Evolutionary conservation across 139 green algal species (phyloP).

Genomic region (Nannochloris sp.): DNA sequence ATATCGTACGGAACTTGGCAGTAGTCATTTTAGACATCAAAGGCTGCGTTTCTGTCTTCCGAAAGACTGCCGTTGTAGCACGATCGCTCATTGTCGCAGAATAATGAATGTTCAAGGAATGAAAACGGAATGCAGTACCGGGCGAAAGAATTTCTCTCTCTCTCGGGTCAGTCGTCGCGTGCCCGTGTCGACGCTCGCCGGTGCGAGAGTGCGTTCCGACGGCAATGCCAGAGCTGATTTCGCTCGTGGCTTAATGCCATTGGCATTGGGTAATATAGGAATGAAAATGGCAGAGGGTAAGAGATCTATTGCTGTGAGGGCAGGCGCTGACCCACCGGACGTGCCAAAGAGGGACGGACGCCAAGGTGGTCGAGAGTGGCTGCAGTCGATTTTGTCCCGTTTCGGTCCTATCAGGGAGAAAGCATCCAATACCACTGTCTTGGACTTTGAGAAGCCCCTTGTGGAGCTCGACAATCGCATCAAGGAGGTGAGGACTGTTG

Average conservation of each 20-base stretch:
- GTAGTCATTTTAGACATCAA: too few relatives aligned
- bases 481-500: constrained; percentile 87
- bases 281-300: not conserved
- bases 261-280: not conserved
- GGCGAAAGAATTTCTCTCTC: not conserved
- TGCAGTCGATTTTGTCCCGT: constrained; percentile 30
- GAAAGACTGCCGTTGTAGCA: too few relatives aligned
- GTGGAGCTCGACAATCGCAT: constrained; percentile 95
- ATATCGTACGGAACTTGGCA: too few relatives aligned
- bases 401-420: constrained; percentile 72
- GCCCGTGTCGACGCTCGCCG: not conserved
- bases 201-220: not conserved
- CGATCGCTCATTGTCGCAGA: too few relatives aligned
- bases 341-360: constrained; percentile 27
- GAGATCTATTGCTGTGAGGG: not conserved
- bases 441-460: constrained; percentile 95
- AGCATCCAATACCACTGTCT: constrained; percentile 45
- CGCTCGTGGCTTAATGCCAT: too few relatives aligned
- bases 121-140: not conserved
- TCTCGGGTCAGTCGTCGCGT: not conserved
- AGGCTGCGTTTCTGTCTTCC: too few relatives aligned
- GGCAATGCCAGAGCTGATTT: not conserved
- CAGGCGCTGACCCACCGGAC: constrained; percentile 27
- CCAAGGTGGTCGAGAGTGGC: constrained; percentile 34
- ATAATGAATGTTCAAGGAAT: too few relatives aligned